A percentile compares a stretch with the other conserved stretches of the same genome.
phyloP scores from a whole-genome alignment of 352 stramenopile species.

The Discostella stelligera region DNA sequence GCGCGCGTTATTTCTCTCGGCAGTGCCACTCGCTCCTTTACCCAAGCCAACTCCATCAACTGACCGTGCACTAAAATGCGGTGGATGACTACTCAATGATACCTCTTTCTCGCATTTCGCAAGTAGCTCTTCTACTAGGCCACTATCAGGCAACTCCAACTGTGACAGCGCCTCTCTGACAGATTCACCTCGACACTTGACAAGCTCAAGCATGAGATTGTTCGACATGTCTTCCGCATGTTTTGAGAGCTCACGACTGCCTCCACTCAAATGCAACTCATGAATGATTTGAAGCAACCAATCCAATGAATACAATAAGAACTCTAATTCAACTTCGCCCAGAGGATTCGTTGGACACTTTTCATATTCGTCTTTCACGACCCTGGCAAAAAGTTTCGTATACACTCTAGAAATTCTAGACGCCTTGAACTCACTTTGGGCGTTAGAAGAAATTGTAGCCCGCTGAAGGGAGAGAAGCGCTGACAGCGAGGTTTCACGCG shows the following conservation, averaged over 20 bases:
- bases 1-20: constrained; percentile 20
- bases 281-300: constrained; percentile 37
- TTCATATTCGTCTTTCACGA: constrained; percentile 74
- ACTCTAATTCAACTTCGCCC: constrained; percentile 26
- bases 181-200: constrained; percentile 32
- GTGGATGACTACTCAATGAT: constrained; percentile 1
- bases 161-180: constrained; percentile 24
- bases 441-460: constrained; percentile 47
- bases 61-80: neutral
- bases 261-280: constrained; percentile 4
- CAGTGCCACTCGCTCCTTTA: constrained; percentile 4
- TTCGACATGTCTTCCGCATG: constrained; percentile 40
- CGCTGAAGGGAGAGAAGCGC: constrained; percentile 67
- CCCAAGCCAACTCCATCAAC: constrained; percentile 1
- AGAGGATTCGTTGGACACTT: constrained; percentile 34
- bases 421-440: constrained; percentile 18
- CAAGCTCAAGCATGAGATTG: constrained; percentile 40
- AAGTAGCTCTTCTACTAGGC: constrained; percentile 25
- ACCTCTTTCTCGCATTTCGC: constrained; percentile 34
- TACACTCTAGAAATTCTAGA: constrained; percentile 63
- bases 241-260: constrained; percentile 22
- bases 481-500: constrained; percentile 57
- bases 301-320: constrained; percentile 39
- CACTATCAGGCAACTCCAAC: constrained; percentile 27
- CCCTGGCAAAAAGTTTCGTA: constrained; percentile 70